Evolutionary conservation across 331 rosid species (phyloP).

Genomic region (Rosa hybrid): DNA sequence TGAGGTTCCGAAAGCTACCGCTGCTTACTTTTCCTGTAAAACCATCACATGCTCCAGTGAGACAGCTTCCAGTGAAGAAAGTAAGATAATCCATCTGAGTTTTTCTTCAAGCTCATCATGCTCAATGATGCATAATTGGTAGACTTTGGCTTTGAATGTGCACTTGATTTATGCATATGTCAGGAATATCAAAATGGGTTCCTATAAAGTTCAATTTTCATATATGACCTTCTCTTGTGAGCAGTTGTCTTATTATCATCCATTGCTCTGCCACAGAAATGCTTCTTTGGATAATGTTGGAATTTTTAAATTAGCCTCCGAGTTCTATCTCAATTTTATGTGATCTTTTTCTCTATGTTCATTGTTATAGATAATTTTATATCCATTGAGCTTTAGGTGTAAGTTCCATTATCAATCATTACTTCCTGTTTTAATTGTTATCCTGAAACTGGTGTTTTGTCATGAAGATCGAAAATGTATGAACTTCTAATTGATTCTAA

Average conservation of each 20-base stretch:
- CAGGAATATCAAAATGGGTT: not conserved
- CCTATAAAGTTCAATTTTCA: not conserved
- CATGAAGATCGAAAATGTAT: not conserved
- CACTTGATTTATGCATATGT: not conserved
- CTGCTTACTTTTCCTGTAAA: constrained; percentile 42
- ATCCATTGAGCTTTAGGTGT: not conserved
- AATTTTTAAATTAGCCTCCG: not conserved
- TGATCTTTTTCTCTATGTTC: not conserved
- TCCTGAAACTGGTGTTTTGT: not conserved
- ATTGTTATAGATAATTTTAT: not conserved
- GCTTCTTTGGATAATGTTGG: constrained; percentile 6
- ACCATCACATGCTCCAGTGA: constrained; percentile 42
- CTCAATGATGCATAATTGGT: constrained; percentile 1
- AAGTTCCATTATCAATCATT: not conserved
- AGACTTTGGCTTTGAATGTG: not conserved
- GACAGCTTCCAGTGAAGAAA: constrained; percentile 42
- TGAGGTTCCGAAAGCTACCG: constrained; percentile 38
- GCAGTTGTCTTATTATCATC: not conserved
- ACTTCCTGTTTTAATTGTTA: not conserved
- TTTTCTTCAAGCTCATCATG: constrained; percentile 1
- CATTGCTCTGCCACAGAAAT: not conserved
- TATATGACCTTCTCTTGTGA: not conserved
- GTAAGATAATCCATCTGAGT: constrained; percentile 38
- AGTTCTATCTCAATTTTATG: not conserved
- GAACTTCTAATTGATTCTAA: not conserved